phyloP scores from a whole-genome alignment of 768 basidiomycete genomes.

The Amanita brunnescens region DNA sequence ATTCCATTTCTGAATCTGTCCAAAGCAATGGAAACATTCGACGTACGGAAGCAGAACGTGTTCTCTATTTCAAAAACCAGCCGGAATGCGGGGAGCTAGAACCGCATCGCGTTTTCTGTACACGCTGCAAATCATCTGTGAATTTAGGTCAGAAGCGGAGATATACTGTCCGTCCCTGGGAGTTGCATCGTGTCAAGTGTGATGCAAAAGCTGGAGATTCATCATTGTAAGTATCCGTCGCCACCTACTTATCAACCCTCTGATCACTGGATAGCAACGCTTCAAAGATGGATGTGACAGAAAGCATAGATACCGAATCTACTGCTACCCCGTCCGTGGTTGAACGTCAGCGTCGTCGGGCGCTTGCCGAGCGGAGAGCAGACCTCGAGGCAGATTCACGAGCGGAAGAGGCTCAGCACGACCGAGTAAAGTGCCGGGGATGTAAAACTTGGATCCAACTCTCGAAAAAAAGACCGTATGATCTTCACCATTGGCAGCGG shows the following conservation, averaged over 20 bases:
- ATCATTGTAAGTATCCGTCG: constrained; percentile 18
- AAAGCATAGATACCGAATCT: constrained; percentile 17
- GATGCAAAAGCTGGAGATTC: constrained; percentile 30
- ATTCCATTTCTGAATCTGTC: constrained; percentile 49
- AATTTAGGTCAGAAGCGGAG: constrained; percentile 45
- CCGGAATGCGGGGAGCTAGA: constrained; percentile 49
- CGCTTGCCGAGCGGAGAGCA: constrained; percentile 39
- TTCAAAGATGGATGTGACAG: constrained; percentile 10
- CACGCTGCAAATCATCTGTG: constrained; percentile 47
- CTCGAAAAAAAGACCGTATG: constrained; percentile 32
- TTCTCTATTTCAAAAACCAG: constrained; percentile 56
- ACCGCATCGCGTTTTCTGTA: constrained; percentile 50
- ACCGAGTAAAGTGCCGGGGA: constrained; percentile 46
- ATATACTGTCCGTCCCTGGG: constrained; percentile 56
- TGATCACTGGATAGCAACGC: constrained; percentile 1
- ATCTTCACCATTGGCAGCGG: constrained; percentile 40
- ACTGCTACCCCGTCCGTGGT: constrained; percentile 20
- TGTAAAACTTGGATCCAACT: constrained; percentile 61
- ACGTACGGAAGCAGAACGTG: constrained; percentile 53
- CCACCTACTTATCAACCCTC: background rate
- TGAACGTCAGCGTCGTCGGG: constrained; percentile 15
- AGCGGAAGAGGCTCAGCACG: constrained; percentile 38
- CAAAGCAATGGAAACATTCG: constrained; percentile 33
- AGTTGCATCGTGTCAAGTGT: constrained; percentile 47
- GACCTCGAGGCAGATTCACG: constrained; percentile 46